phyloP scores from a whole-genome alignment of 208 protist species.

The Porcisia hertigi region DNA sequence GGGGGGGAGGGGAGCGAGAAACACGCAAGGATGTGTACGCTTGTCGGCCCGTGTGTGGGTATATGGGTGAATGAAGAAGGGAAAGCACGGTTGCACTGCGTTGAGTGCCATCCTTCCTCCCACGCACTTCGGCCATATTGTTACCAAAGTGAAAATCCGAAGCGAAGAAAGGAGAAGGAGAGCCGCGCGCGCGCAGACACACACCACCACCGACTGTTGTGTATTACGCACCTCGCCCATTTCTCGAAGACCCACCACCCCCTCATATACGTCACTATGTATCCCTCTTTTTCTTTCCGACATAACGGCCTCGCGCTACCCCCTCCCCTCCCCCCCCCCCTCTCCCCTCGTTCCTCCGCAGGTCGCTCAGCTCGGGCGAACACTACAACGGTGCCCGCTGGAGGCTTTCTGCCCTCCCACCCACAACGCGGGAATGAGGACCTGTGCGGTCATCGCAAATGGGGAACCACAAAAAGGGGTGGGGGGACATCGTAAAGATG shows the following conservation, averaged over 20 bases:
- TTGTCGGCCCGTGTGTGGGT: not conserved
- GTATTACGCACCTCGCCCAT: too few species aligned
- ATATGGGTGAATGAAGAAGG: not conserved
- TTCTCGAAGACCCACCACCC: too few species aligned
- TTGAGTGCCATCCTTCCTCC: not conserved
- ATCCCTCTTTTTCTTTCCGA: not conserved
- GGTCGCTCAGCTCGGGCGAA: not conserved
- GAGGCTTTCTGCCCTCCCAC: not conserved
- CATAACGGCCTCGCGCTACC: not conserved
- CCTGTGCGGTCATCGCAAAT: not conserved
- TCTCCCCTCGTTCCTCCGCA: not conserved
- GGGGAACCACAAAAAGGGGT: too few species aligned
- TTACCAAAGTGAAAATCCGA: conserved; percentile 39
- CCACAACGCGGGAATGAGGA: not conserved
- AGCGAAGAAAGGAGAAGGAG: not conserved
- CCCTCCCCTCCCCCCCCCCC: not conserved
- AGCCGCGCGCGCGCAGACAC: not conserved
- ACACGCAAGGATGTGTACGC: too few species aligned
- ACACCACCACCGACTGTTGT: not conserved
- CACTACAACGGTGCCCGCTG: not conserved
- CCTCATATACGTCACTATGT: not conserved
- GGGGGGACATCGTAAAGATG: too few species aligned
- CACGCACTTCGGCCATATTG: conserved; percentile 24
- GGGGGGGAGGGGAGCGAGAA: too few species aligned
- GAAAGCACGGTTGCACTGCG: not conserved